A percentile compares a stretch with the other conserved stretches of the same genome.
Evolutionary conservation across 1,284 basidiomycete genomes (phyloP).

Genomic region (Rhizoctonia solani): DNA sequence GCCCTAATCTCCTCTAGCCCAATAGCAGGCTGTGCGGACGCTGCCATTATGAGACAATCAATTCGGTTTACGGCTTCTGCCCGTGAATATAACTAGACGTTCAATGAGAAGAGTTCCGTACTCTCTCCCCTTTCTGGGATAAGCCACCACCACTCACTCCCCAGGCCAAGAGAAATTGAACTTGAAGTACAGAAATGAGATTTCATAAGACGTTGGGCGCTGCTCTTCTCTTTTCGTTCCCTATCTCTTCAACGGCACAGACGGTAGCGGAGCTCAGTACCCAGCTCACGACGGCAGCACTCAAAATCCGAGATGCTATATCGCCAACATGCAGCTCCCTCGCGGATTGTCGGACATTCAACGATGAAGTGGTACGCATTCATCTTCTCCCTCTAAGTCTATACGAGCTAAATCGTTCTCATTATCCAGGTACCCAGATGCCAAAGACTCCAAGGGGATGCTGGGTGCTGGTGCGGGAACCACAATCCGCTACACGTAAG

Average conservation of each 20-base stretch:
- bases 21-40: neutral
- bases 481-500: conserved; percentile 25
- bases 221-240: neutral
- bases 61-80: neutral
- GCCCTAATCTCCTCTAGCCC: neutral
- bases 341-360: neutral
- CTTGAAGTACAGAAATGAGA: neutral
- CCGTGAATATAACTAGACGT: too few species aligned
- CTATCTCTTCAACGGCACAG: conserved; percentile 6
- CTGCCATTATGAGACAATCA: too few species aligned
- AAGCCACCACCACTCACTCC: too few species aligned
- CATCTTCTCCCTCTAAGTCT: neutral
- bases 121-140: too few species aligned
- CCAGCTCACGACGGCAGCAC: conserved; percentile 8
- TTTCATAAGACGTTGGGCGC: neutral
- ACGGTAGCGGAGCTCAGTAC: neutral
- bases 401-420: neutral
- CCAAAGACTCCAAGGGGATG: conserved; percentile 11
- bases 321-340: neutral
- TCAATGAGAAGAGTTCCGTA: too few species aligned
- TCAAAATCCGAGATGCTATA: conserved; percentile 14
- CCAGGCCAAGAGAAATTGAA: too few species aligned
- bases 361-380: conserved; percentile 9
- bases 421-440: conserved; percentile 13
- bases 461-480: conserved; percentile 31